phyloP scores from a whole-genome alignment of 345 rosid species.

The Citrus unshiu region DNA sequence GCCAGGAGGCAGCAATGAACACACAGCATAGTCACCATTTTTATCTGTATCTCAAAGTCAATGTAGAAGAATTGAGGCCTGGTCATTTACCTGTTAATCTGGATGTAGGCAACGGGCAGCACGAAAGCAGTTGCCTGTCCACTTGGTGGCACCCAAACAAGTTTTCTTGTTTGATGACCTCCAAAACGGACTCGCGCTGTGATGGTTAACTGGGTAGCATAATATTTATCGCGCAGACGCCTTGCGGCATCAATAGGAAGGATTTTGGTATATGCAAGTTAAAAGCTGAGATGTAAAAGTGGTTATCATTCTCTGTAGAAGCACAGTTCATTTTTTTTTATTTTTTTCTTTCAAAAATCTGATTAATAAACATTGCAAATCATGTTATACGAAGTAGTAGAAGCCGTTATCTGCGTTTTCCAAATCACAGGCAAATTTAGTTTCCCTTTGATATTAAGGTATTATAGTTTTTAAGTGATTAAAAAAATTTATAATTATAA shows the following conservation, averaged over 20 bases:
- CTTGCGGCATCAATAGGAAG: neutral
- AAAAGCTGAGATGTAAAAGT: neutral
- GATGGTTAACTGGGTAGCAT: neutral
- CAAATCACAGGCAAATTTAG: too few relatives aligned
- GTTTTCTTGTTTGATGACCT: neutral
- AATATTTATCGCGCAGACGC: neutral
- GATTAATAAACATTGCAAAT: too few relatives aligned
- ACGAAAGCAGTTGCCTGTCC: neutral
- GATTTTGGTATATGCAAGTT: neutral
- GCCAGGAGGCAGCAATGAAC: conserved; percentile 21
- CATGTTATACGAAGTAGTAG: neutral
- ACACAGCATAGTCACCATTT: neutral
- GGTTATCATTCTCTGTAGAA: neutral
- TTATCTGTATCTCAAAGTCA: neutral
- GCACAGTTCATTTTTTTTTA: too few relatives aligned
- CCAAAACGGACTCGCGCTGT: too few relatives aligned
- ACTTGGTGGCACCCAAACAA: neutral
- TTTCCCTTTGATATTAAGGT: too few relatives aligned
- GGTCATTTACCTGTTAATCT: neutral
- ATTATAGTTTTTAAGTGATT: too few relatives aligned
- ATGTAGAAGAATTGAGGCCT: neutral
- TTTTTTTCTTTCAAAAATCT: too few relatives aligned
- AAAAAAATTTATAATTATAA: too few relatives aligned
- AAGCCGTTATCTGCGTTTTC: too few relatives aligned
- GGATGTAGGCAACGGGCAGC: neutral